Evolutionary conservation across 305 asterid species (phyloP), one percentile per base, ranked within the genome.

Genomic region (Andrographis paniculata): DNA sequence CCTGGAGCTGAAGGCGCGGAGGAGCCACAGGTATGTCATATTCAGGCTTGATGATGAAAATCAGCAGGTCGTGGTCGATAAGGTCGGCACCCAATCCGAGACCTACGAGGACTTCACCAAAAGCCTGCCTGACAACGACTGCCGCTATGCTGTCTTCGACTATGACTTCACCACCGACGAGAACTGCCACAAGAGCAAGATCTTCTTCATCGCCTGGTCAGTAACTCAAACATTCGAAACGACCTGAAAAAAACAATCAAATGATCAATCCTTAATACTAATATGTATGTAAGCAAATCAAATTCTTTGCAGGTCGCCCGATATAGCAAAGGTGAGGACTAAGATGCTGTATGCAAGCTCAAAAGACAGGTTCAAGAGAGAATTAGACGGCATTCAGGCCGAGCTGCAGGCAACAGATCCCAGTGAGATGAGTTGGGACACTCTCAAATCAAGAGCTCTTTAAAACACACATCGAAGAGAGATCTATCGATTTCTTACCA

Each of bases 171-270:
- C 75, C 6, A 75, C 82, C 0, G 71, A 71, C 5, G 82, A 75
- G 18, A 71, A 75, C 66, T 60, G 68, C 60, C 82, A 48, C 68
- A 75, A 75, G 28, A 75, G 82, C 77, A 74, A 71, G 72, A 70
- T 74, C 56, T 64, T 70, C 49, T 74, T 70, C 64, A 55, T 70
- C 23, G 82, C 78, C 17, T 71, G 78, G 42, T 11, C 8, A 5
- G 37, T 11, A 31, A 5, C 3, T 37, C 42, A 13, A 17, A 13
- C 17, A 2, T n/a, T n/a, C n/a, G n/a, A n/a, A n/a, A n/a, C n/a
- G n/a, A n/a, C n/a, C n/a, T n/a, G n/a, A n/a, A n/a, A n/a, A n/a
- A n/a, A n/a, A n/a, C n/a, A n/a, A n/a, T n/a, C n/a, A n/a, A n/a
- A n/a, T n/a, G n/a, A n/a, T n/a, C n/a, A n/a, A n/a, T n/a, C n/a